phyloP scores from a whole-genome alignment of 129 eudicot genomes.

The Solidago caesia region DNA sequence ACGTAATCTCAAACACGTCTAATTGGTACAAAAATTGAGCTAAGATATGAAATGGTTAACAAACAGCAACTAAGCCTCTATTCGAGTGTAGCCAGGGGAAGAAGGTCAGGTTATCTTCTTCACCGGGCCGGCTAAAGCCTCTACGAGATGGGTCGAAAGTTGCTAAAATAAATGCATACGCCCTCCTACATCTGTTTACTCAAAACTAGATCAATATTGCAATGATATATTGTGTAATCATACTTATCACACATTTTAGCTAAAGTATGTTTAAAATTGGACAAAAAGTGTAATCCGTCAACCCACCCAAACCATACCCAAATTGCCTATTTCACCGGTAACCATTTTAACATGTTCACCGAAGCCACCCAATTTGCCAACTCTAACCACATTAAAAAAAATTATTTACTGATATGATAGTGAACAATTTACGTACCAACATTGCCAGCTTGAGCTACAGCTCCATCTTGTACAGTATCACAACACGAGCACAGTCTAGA shows the following conservation, averaged over 20 bases:
- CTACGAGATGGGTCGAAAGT: no score
- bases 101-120: no score
- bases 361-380: background rate
- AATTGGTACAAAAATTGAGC: no score
- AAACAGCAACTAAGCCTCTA: no score
- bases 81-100: no score
- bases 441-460: constrained; percentile 21
- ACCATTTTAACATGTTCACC: background rate
- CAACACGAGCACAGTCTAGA: constrained; percentile 38
- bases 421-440: constrained; percentile 24
- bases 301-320: no score
- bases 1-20: no score
- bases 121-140: no score
- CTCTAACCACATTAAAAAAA: background rate
- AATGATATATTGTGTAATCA: background rate
- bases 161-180: no score
- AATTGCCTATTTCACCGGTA: background rate
- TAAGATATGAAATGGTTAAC: no score
- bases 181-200: no score
- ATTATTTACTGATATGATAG: background rate
- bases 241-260: background rate
- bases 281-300: background rate
- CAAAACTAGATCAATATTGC: no score
- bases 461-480: constrained; percentile 28
- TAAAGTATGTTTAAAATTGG: background rate